Conservation (phyloP, 176 grass and related monocot species). For the Tillandsia leiboldiana region DNA sequence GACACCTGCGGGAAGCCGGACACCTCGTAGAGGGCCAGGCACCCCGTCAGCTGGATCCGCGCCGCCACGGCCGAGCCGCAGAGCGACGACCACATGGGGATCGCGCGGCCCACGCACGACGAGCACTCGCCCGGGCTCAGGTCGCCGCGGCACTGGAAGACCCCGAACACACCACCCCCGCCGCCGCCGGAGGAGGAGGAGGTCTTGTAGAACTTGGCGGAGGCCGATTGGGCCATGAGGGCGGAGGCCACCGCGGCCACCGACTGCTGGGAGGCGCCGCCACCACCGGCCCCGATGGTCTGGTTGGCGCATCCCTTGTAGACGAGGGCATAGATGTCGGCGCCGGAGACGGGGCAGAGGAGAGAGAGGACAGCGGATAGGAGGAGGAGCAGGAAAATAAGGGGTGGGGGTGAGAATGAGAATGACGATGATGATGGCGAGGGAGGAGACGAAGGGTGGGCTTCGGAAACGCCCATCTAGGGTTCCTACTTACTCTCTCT, state of each 20-base stretch:
- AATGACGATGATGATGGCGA: background rate
- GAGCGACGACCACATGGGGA: conserved; percentile 51
- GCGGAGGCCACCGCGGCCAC: conserved; percentile 37
- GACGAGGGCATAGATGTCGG: conserved; percentile 61
- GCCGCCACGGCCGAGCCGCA: conserved; percentile 66
- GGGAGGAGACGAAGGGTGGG: conserved; percentile 10
- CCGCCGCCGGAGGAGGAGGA: conserved; percentile 22
- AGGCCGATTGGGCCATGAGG: conserved; percentile 41
- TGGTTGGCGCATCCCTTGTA: conserved; percentile 99
- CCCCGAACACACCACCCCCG: conserved; percentile 49
- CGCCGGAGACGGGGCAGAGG: conserved; percentile 9
- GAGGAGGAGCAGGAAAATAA: conserved; percentile 16
- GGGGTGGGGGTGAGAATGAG: background rate
- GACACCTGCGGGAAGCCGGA: conserved; percentile 88
- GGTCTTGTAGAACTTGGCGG: conserved; percentile 88
- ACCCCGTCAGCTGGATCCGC: conserved; percentile 74
- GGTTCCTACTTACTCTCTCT: conserved; percentile 19
- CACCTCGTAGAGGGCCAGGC: conserved; percentile 73
- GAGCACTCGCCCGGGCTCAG: conserved; percentile 66
- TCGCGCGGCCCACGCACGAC: conserved; percentile 50
- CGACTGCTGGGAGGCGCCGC: conserved; percentile 10
- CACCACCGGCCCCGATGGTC: conserved; percentile 27
- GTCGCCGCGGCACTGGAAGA: conserved; percentile 92
- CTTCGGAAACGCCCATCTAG: conserved; percentile 39
- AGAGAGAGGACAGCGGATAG: background rate